phyloP scores from a whole-genome alignment of 2,329 filamentous ascomycete genomes.

The Colletotrichum costaricense region DNA sequence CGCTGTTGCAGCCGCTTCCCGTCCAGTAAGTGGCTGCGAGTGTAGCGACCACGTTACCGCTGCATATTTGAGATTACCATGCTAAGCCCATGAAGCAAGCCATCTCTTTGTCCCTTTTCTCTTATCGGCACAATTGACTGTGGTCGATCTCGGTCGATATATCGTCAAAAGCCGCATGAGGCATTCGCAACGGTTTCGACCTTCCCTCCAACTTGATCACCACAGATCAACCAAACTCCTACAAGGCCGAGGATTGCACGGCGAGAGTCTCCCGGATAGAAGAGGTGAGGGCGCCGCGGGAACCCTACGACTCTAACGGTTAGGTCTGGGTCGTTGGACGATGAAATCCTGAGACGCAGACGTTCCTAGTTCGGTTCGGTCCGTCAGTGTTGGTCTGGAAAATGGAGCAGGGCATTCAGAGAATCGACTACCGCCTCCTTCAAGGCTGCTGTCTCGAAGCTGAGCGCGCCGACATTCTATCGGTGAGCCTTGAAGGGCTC shows the following conservation, averaged over 20 bases:
- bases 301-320: not conserved
- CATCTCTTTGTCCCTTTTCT: not conserved
- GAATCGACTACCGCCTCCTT: slow-evolving; percentile 53
- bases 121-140: not conserved
- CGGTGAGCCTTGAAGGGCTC: slow-evolving; percentile 60
- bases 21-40: slow-evolving; percentile 14
- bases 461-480: slow-evolving; percentile 61
- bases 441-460: slow-evolving; percentile 67
- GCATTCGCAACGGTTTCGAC: not conserved
- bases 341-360: slow-evolving; percentile 9
- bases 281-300: not conserved
- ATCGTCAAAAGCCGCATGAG: not conserved
- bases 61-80: slow-evolving; percentile 4
- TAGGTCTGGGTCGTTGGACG: not conserved
- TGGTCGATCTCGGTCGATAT: not conserved
- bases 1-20: slow-evolving; percentile 32
- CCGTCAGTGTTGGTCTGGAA: not conserved
- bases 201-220: not conserved
- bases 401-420: slow-evolving; percentile 37
- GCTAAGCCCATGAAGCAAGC: not conserved
- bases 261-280: not conserved
- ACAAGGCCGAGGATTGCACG: not conserved
- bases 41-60: slow-evolving; percentile 12
- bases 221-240: not conserved
- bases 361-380: slow-evolving; percentile 12